Evolutionary conservation across 176 grass and related monocot species (phyloP).

Genomic region (Eragrostis curvula): DNA sequence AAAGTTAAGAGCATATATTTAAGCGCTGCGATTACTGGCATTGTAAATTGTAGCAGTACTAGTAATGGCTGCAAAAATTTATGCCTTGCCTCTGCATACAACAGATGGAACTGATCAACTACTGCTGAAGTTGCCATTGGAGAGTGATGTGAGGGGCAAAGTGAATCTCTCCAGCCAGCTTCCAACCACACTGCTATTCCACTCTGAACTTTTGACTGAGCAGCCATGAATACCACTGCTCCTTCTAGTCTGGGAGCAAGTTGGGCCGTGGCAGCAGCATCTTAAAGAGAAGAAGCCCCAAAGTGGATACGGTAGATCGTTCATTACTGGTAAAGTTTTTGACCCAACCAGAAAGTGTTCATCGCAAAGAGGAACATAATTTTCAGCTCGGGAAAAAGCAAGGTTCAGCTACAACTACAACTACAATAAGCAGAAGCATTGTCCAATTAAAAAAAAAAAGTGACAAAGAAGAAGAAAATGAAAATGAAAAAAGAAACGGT

Average conservation of each 20-base stretch:
- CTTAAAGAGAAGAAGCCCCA: neutral
- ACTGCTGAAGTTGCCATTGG: neutral
- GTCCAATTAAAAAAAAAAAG: too few relatives aligned
- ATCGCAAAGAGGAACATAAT: neutral
- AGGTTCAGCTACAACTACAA: too few relatives aligned
- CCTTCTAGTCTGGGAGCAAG: neutral
- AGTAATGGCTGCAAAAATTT: slow-evolving; percentile 7
- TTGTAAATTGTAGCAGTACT: neutral
- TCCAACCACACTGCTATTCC: neutral
- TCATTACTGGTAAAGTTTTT: neutral
- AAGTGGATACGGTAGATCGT: neutral
- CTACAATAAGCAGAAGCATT: too few relatives aligned
- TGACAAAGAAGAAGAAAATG: too few relatives aligned
- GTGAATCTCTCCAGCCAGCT: neutral
- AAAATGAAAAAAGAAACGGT: too few relatives aligned
- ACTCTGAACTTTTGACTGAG: neutral
- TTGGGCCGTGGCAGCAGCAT: neutral
- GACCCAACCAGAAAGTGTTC: neutral
- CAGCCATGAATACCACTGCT: slow-evolving; percentile 20
- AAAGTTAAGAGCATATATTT: neutral
- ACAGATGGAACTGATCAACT: neutral
- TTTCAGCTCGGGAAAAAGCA: too few relatives aligned
- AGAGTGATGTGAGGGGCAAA: neutral
- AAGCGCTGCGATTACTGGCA: neutral
- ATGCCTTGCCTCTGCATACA: neutral